These are phyloP conservation scores for Eucommia ulmoides DNA, from an alignment of 257 asterid genomes.

Conservation along the genomic window DNA sequence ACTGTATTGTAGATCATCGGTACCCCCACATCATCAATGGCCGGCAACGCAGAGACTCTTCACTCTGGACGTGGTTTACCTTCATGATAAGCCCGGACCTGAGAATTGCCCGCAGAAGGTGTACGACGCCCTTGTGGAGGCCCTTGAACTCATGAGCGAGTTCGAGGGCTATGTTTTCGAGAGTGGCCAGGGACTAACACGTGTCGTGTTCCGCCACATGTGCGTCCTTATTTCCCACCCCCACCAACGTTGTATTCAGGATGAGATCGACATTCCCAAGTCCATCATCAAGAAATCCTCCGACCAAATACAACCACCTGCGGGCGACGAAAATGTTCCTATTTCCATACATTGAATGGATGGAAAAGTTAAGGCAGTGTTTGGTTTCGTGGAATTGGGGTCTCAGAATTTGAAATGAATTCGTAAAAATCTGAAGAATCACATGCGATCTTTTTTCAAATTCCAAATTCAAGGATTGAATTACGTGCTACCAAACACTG, in stretches of 20 bases:
- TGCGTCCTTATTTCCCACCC: constrained; percentile 66
- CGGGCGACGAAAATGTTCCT: constrained; percentile 27
- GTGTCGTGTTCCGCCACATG: constrained; percentile 62
- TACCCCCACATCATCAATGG: constrained; percentile 51
- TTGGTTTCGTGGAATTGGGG: no score
- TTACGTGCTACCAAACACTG: no score
- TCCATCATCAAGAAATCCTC: constrained; percentile 50
- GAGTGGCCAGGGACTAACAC: constrained; percentile 82
- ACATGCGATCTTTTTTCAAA: no score
- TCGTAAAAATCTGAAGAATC: no score
- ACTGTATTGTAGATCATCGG: constrained; percentile 76
- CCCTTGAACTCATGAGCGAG: constrained; percentile 68
- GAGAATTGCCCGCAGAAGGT: constrained; percentile 85
- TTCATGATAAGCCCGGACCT: constrained; percentile 93
- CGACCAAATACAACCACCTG: no score
- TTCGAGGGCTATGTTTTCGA: constrained; percentile 78
- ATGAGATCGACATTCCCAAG: constrained; percentile 65
- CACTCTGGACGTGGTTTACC: constrained; percentile 81
- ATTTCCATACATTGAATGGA: constrained; percentile 42
- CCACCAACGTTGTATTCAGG: constrained; percentile 80
- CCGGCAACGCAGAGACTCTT: constrained; percentile 57
- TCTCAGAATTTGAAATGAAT: no score
- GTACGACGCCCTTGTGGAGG: constrained; percentile 86
- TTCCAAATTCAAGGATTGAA: no score
- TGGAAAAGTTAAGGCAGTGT: no score